Conservation (phyloP, 805 yeast species). For the Brettanomyces anomalus region DNA sequence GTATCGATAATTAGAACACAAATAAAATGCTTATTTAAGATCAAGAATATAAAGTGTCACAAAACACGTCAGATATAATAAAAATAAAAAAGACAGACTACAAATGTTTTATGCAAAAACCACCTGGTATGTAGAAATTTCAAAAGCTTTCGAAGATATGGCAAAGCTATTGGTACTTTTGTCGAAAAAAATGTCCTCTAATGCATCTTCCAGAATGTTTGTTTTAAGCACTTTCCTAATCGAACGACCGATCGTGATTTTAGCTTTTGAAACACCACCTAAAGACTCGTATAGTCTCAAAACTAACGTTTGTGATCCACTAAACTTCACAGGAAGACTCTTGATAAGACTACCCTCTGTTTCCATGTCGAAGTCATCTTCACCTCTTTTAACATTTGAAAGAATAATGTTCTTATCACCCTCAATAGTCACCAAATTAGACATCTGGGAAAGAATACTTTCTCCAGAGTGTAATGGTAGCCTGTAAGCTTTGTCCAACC, state of each 20-base stretch:
- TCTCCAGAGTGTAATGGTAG: background rate
- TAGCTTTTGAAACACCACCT: constrained; percentile 66
- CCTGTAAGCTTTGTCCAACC: background rate
- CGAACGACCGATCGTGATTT: constrained; percentile 36
- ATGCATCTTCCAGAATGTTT: constrained; percentile 48
- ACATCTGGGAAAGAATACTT: background rate
- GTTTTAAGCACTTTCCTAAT: constrained; percentile 43
- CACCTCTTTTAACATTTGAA: constrained; percentile 79
- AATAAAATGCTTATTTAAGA: too few species aligned
- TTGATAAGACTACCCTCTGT: constrained; percentile 28
- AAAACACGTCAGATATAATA: too few species aligned
- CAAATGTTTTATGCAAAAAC: constrained; percentile 26
- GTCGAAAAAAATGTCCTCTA: constrained; percentile 30
- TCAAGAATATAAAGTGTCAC: too few species aligned
- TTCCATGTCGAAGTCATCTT: constrained; percentile 58
- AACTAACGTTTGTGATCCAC: constrained; percentile 44
- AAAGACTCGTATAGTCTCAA: constrained; percentile 78
- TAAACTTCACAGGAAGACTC: constrained; percentile 33
- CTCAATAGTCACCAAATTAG: constrained; percentile 19
- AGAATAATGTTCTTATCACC: constrained; percentile 58
- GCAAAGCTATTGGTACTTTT: constrained; percentile 21
- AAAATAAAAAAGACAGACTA: too few species aligned
- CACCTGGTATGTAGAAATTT: constrained; percentile 57
- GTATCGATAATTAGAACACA: too few species aligned
- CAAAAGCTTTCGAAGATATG: constrained; percentile 62